Base-by-base conservation (phyloP, 441 rosid genomes). In the Eutrema salsugineum region DNA sequence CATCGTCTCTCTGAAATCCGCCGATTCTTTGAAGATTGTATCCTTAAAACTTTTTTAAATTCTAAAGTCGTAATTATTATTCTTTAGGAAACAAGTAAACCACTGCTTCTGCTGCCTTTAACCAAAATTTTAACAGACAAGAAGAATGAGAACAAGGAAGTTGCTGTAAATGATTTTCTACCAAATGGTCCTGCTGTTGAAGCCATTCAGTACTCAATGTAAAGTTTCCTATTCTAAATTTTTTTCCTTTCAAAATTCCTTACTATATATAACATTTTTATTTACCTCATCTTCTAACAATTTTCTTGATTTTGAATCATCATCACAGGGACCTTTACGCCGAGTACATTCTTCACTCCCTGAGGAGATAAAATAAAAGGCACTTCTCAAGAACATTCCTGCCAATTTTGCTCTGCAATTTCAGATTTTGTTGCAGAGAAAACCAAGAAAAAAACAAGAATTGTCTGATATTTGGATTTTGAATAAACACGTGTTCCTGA, bases 21-120 rank as follows among this genome's bases (percentile, higher is more conserved):
- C 10, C 87, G 92, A 47, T 92, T 92, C 87, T 92, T 92, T 66
- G 94, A 92, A 88, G 98, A 92, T 58, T 92, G 96, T 90, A 83
- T 80, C 83, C 81, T 82, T 67, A 9, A 5, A 30, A 8, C 4
- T 38, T 39, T 28, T 56, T 20, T 3, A 10, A 16, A 43, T 44
- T 44, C 32, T 20, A 27, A 8, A 49, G 27, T 49, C 38, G 22
- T 47, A 19, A 2, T 60, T 27, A 2, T 60, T 27, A 35, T 56
- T 30, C 8, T 16, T 19, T 53, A 62, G 0, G 6, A 5, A 40
- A 70, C 11, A 49, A 71, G 11, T 3, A 57, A 57, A 38, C 2
- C 11, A 40, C 2, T 73, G 32, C 1, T 32, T 22, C 39, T 48
- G 67, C 1, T 47, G n/a, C 3, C 75, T 59, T 60, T 59, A 50